Evolutionary conservation across 2,329 filamentous ascomycete genomes (phyloP).

Genomic region (Ustulina deusta): DNA sequence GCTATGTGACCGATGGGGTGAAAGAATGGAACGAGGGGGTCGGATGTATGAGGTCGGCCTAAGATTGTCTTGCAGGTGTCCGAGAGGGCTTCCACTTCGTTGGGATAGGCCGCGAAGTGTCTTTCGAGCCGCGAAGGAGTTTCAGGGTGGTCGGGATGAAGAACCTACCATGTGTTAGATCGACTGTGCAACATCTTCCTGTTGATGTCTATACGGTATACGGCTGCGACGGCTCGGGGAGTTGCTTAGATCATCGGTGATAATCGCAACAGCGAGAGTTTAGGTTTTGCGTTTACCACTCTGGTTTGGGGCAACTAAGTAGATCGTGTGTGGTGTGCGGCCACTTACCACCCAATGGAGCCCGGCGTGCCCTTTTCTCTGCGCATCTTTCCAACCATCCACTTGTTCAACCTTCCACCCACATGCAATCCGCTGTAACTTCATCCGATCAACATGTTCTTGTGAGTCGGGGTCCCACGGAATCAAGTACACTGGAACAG

Average conservation of each 20-base stretch:
- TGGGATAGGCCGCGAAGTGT: slow-evolving; percentile 43
- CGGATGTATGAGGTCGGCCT: slow-evolving; percentile 38
- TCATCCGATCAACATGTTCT: slow-evolving; percentile 42
- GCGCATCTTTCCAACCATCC: slow-evolving; percentile 36
- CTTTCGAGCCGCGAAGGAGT: slow-evolving; percentile 39
- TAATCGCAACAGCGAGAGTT: background rate
- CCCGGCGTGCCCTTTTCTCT: slow-evolving; percentile 36
- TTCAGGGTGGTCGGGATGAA: slow-evolving; percentile 37
- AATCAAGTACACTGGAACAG: slow-evolving; percentile 30
- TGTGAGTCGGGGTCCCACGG: slow-evolving; percentile 43
- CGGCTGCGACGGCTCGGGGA: background rate
- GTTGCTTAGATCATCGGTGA: background rate
- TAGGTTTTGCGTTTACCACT: background rate
- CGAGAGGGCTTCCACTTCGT: slow-evolving; percentile 32
- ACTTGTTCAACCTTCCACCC: slow-evolving; percentile 42
- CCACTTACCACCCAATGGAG: slow-evolving; percentile 42
- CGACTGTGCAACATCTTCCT: background rate
- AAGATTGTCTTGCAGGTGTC: slow-evolving; percentile 40
- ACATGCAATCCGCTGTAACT: slow-evolving; percentile 40
- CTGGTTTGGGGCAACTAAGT: background rate
- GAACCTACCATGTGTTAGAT: slow-evolving; percentile 34
- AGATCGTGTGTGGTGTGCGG: too few relatives aligned
- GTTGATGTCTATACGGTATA: background rate
- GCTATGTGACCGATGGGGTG: slow-evolving; percentile 51
- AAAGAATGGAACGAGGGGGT: slow-evolving; percentile 38